Percentiles rank a stretch among this genome's conserved stretches.
Conservation (phyloP, 306 rosid species). For the Acmispon strigosus region DNA sequence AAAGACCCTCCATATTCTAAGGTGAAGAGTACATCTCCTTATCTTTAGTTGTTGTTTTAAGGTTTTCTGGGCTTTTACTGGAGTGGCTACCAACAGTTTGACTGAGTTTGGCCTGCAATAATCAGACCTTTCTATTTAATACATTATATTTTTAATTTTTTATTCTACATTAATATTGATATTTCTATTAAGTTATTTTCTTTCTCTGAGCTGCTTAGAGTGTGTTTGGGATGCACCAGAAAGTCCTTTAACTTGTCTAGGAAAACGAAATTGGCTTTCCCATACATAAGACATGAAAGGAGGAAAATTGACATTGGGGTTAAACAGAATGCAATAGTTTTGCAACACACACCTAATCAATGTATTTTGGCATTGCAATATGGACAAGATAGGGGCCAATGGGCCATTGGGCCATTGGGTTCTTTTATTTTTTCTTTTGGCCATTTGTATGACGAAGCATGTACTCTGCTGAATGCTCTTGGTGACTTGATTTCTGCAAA, state of each 20-base stretch:
- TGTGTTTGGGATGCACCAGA: too few relatives aligned
- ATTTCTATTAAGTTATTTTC: background rate
- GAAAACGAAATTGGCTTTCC: too few relatives aligned
- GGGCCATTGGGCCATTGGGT: background rate
- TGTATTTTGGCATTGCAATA: background rate
- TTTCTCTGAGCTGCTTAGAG: background rate
- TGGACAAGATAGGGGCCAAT: background rate
- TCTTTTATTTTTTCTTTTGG: background rate
- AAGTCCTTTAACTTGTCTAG: too few relatives aligned
- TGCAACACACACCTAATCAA: background rate
- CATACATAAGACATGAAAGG: too few relatives aligned
- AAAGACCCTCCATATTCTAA: conserved; percentile 56
- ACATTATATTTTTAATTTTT: background rate
- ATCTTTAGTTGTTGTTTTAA: background rate
- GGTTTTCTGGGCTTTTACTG: background rate
- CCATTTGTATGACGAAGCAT: background rate
- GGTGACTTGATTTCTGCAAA: background rate
- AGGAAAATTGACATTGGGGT: too few relatives aligned
- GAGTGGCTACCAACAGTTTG: background rate
- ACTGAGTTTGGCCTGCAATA: background rate
- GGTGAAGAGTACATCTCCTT: conserved; percentile 40
- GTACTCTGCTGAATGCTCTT: conserved; percentile 5
- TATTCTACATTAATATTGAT: background rate
- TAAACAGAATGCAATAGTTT: too few relatives aligned
- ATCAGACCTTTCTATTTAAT: background rate